phyloP scores from a whole-genome alignment of 805 yeast genomes.

The Candida maltosa region DNA sequence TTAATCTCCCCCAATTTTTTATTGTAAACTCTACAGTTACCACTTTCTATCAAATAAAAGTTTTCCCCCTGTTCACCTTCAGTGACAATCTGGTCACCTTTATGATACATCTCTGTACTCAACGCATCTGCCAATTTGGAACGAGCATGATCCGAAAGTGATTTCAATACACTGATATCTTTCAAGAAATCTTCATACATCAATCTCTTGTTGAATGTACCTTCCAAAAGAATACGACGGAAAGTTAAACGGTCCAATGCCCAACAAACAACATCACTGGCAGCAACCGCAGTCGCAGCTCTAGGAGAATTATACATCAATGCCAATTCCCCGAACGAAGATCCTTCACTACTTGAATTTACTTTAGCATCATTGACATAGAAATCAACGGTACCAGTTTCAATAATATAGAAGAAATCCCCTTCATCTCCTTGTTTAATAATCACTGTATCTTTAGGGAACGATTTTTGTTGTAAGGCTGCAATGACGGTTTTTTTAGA shows the following conservation, averaged over 20 bases:
- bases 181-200: slow-evolving; percentile 87
- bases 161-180: slow-evolving; percentile 77
- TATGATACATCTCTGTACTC: slow-evolving; percentile 66
- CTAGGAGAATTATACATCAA: slow-evolving; percentile 96
- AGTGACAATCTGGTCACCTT: slow-evolving; percentile 70
- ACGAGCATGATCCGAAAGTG: slow-evolving; percentile 76
- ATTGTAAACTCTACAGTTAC: slow-evolving; percentile 74
- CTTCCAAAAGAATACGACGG: slow-evolving; percentile 85
- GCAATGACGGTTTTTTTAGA: slow-evolving; percentile 73
- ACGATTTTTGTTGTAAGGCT: slow-evolving; percentile 76
- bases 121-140: slow-evolving; percentile 93
- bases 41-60: slow-evolving; percentile 56
- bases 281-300: slow-evolving; percentile 88
- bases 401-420: slow-evolving; percentile 85
- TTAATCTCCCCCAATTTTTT: slow-evolving; percentile 58
- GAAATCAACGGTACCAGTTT: slow-evolving; percentile 79
- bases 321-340: slow-evolving; percentile 95
- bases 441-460: slow-evolving; percentile 57
- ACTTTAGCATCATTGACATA: slow-evolving; percentile 69
- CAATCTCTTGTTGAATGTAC: slow-evolving; percentile 84
- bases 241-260: slow-evolving; percentile 91
- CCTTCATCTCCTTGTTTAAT: slow-evolving; percentile 94
- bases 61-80: slow-evolving; percentile 72
- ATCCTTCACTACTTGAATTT: slow-evolving; percentile 76
- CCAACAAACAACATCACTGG: slow-evolving; percentile 72